Evolutionary conservation across 2,329 filamentous ascomycete genomes (phyloP).

Genomic region (Ophiostoma ips): DNA sequence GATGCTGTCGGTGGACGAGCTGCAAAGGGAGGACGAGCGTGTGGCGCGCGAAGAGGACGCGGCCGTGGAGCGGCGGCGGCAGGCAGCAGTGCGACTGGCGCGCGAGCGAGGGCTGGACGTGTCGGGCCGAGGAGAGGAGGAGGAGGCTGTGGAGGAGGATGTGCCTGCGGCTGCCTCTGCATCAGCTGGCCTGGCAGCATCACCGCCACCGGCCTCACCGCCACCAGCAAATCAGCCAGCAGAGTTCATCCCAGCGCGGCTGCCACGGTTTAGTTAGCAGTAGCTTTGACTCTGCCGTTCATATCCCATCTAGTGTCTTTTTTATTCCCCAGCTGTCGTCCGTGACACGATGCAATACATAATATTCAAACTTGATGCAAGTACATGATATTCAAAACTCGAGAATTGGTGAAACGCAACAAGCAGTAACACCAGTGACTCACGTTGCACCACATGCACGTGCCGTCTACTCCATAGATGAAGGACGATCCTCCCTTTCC

Average conservation of each 20-base stretch:
- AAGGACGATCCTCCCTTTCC: too few species aligned
- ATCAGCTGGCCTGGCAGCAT: background rate
- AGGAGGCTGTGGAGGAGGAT: background rate
- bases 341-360: too few species aligned
- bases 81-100: constrained; percentile 38
- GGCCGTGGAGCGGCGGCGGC: constrained; percentile 37
- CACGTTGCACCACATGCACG: too few species aligned
- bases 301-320: too few species aligned
- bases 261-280: constrained; percentile 34
- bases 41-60: constrained; percentile 38
- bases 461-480: too few species aligned
- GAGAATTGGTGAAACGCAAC: too few species aligned
- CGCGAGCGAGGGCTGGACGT: constrained; percentile 31
- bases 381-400: too few species aligned
- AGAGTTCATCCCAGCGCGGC: constrained; percentile 41
- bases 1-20: constrained; percentile 28
- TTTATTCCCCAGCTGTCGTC: too few species aligned
- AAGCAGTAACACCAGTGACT: too few species aligned
- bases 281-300: background rate
- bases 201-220: background rate
- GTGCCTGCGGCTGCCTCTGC: background rate
- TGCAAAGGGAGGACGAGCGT: constrained; percentile 38
- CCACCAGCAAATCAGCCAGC: background rate
- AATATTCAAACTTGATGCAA: too few species aligned
- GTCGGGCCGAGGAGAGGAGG: background rate